Percentiles rank a stretch among this genome's conserved stretches.
Evolutionary conservation across 148 eudicot species (phyloP).

Genomic region (Amaranthus cruentus): DNA sequence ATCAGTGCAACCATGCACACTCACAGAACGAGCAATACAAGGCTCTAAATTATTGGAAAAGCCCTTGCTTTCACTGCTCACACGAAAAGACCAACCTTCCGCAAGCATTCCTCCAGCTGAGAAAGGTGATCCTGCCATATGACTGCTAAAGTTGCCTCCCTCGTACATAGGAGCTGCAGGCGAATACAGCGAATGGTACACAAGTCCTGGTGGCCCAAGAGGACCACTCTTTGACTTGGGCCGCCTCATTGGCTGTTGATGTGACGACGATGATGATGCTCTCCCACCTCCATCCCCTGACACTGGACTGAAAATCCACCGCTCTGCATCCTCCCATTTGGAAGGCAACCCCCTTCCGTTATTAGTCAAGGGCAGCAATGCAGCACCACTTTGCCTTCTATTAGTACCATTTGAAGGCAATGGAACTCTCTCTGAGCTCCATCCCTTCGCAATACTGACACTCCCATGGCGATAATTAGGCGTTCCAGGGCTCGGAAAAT

Average conservation of each 20-base stretch:
- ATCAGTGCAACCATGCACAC: conserved; percentile 85
- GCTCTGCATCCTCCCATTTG: conserved; percentile 98
- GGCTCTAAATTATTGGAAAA: conserved; percentile 42
- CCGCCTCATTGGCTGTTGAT: conserved; percentile 46
- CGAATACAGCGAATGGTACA: conserved; percentile 57
- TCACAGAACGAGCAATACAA: conserved; percentile 73
- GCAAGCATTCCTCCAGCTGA: conserved; percentile 50
- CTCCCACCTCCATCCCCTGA: conserved; percentile 50
- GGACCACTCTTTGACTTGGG: conserved; percentile 96
- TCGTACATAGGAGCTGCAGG: conserved; percentile 57
- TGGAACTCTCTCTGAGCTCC: conserved; percentile 91
- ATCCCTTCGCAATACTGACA: conserved; percentile 58
- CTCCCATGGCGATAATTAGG: conserved; percentile 55
- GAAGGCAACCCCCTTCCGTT: conserved; percentile 78
- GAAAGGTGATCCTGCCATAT: conserved; percentile 56
- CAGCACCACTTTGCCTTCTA: conserved; percentile 52
- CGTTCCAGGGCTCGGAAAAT: conserved; percentile 76
- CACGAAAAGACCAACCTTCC: conserved; percentile 46
- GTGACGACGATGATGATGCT: conserved; percentile 39
- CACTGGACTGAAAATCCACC: conserved; percentile 92
- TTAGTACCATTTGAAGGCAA: conserved; percentile 37
- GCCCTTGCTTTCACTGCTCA: conserved; percentile 27
- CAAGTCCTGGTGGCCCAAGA: conserved; percentile 72
- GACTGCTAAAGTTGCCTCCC: conserved; percentile 39
- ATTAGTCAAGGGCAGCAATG: conserved; percentile 53